Percentiles rank a stretch among this genome's conserved stretches.
phyloP scores from a whole-genome alignment of 2,329 filamentous ascomycete species.

The Incumbomyces delicatus region DNA sequence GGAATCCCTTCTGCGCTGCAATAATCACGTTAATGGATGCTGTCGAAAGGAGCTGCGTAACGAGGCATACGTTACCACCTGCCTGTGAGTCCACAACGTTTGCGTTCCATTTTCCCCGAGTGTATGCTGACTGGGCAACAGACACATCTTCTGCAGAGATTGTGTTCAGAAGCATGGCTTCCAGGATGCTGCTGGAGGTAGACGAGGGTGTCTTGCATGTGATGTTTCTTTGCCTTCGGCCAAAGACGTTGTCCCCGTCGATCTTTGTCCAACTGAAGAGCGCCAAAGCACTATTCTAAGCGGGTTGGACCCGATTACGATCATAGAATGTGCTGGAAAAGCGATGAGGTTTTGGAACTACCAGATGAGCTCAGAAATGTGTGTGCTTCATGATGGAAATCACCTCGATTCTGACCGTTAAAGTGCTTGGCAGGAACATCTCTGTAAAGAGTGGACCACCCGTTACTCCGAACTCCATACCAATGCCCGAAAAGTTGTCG shows the following conservation, averaged over 20 bases:
- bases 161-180: conserved; percentile 61
- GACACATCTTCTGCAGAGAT: conserved; percentile 74
- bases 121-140: conserved; percentile 26
- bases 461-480: conserved; percentile 57
- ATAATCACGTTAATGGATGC: conserved; percentile 49
- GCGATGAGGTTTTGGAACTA: conserved; percentile 80
- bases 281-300: conserved; percentile 82
- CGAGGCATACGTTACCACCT: conserved; percentile 75
- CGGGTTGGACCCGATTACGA: conserved; percentile 66
- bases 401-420: neutral
- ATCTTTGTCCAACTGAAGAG: conserved; percentile 71
- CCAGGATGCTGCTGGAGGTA: conserved; percentile 42
- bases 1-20: conserved; percentile 54
- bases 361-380: conserved; percentile 78
- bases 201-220: conserved; percentile 66
- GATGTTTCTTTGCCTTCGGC: conserved; percentile 55
- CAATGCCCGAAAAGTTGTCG: conserved; percentile 62
- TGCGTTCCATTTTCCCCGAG: neutral
- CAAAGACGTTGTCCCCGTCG: conserved; percentile 63
- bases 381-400: conserved; percentile 4
- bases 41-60: conserved; percentile 62
- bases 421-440: conserved; percentile 67
- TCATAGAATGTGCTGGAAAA: conserved; percentile 78
- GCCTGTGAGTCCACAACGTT: conserved; percentile 52
- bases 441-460: conserved; percentile 61